Conservation (phyloP, 1,284 basidiomycete species). For the Mycena citricolor region DNA sequence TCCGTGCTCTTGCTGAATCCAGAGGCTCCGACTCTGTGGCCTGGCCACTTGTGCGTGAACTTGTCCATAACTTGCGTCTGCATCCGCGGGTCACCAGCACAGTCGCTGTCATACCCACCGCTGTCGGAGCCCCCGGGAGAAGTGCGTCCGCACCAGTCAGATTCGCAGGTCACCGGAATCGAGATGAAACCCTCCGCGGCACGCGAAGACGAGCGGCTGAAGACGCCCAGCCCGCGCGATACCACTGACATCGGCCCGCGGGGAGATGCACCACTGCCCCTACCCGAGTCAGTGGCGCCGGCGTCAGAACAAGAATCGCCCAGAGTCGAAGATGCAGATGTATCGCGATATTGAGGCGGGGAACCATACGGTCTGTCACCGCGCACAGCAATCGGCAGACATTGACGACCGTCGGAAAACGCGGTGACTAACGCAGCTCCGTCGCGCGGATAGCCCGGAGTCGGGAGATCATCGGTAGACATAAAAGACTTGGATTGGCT, state of each 20-base stretch:
- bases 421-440: no score
- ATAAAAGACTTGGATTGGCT: no score
- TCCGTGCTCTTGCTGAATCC: slow-evolving; percentile 27
- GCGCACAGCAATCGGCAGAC: no score
- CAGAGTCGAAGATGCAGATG: no score
- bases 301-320: no score
- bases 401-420: no score
- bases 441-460: no score
- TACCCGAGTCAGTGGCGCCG: not conserved
- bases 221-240: slow-evolving; percentile 21
- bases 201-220: slow-evolving; percentile 6
- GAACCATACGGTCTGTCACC: no score
- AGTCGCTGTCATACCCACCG: slow-evolving; percentile 23
- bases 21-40: slow-evolving; percentile 41
- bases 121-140: slow-evolving; percentile 8
- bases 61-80: slow-evolving; percentile 38
- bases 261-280: not conserved
- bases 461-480: no score
- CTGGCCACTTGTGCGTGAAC: slow-evolving; percentile 56
- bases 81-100: slow-evolving; percentile 29
- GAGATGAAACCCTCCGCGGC: slow-evolving; percentile 2
- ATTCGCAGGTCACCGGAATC: slow-evolving; percentile 18
- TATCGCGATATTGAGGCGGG: no score
- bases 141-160: slow-evolving; percentile 17
- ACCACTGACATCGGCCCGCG: slow-evolving; percentile 8